Evolutionary conservation across 106 monocot species (phyloP).

Genomic region (Chionographis japonica): DNA sequence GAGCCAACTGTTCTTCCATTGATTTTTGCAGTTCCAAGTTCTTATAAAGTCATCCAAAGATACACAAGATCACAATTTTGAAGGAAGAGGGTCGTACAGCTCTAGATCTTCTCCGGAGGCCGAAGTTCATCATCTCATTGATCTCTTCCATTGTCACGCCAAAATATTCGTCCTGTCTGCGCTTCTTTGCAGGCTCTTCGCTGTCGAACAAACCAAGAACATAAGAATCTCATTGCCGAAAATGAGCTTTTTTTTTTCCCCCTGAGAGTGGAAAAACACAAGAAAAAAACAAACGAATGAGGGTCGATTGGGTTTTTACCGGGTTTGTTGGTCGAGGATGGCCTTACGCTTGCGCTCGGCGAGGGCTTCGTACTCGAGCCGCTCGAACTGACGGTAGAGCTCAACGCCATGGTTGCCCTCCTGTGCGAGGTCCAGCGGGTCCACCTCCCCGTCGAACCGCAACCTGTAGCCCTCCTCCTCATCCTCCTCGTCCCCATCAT

Average conservation of each 20-base stretch:
- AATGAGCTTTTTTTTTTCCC: background rate
- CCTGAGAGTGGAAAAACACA: too few relatives aligned
- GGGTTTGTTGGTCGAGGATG: conserved; percentile 9
- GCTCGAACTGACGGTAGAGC: conserved; percentile 49
- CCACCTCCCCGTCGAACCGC: conserved; percentile 35
- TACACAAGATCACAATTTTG: background rate
- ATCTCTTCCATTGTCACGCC: conserved; percentile 81
- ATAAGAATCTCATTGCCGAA: background rate
- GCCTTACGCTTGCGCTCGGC: conserved; percentile 78
- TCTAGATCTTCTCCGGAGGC: conserved; percentile 43
- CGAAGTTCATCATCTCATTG: conserved; percentile 74
- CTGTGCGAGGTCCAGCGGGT: conserved; percentile 46
- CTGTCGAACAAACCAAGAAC: conserved; percentile 8
- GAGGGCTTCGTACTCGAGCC: conserved; percentile 67
- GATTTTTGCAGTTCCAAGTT: too few relatives aligned
- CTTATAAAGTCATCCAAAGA: too few relatives aligned
- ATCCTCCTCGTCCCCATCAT: conserved; percentile 34
- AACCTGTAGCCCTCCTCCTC: conserved; percentile 36
- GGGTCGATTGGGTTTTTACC: background rate
- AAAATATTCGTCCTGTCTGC: conserved; percentile 43
- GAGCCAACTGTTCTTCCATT: too few relatives aligned
- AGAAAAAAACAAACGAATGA: background rate
- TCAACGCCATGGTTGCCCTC: conserved; percentile 26
- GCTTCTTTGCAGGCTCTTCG: conserved; percentile 35
- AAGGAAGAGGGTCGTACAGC: conserved; percentile 20